These are phyloP conservation scores for Trichoderma afroharzianum DNA, from an alignment of 2,329 filamentous ascomycete genomes.

Conservation along the genomic window DNA sequence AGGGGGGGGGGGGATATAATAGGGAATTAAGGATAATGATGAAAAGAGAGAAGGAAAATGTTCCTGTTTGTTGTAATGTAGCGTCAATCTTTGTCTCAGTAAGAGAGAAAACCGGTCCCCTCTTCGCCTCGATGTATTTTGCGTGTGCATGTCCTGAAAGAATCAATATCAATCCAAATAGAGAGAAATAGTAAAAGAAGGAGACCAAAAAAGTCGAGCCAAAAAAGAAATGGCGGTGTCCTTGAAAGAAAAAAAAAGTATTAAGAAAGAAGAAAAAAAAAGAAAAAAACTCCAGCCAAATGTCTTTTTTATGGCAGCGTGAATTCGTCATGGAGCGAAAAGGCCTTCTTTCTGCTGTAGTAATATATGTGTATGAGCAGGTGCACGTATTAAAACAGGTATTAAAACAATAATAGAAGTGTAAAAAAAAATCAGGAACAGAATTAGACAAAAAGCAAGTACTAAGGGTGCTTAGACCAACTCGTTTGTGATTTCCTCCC, in stretches of 20 bases:
- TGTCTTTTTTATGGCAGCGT: slow-evolving; percentile 13
- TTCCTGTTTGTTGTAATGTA: slow-evolving; percentile 2
- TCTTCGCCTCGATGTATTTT: neutral
- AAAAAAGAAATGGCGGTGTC: neutral
- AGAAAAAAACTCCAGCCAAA: slow-evolving; percentile 9
- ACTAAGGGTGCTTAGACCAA: slow-evolving; percentile 27
- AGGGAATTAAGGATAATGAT: neutral
- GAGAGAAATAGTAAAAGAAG: neutral
- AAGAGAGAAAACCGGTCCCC: neutral
- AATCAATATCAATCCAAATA: slow-evolving; percentile 13
- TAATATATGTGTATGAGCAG: slow-evolving; percentile 12
- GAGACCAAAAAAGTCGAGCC: neutral
- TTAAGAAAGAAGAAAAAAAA: neutral
- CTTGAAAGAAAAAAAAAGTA: neutral
- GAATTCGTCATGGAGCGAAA: slow-evolving; percentile 15
- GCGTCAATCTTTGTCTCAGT: slow-evolving; percentile 14
- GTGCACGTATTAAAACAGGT: slow-evolving; percentile 12
- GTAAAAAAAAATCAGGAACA: neutral
- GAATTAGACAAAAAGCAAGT: slow-evolving; percentile 7
- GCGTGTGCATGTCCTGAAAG: slow-evolving; percentile 9
- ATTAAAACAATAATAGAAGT: neutral
- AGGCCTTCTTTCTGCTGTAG: slow-evolving; percentile 2
- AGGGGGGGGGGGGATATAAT: neutral
- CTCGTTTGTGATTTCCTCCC: slow-evolving; percentile 78
- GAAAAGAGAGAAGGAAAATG: neutral